Evolutionary conservation across 139 green algal species (phyloP).

Genomic region (Chlorella vulgaris): DNA sequence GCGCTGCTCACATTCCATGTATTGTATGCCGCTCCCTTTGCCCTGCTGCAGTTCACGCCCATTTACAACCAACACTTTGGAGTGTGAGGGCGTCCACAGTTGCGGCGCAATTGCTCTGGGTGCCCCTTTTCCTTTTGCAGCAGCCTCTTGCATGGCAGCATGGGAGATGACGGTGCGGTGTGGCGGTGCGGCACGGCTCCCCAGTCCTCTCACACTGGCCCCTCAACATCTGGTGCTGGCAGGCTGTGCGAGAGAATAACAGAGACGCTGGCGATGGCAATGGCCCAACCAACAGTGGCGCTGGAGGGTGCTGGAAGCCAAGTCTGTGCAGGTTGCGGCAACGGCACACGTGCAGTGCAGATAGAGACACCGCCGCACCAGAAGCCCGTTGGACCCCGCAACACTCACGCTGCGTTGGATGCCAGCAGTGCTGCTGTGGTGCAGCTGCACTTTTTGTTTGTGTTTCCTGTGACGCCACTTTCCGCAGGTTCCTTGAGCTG

Average conservation of each 20-base stretch:
- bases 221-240: constrained; percentile 3
- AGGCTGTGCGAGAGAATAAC: not conserved
- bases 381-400: too few species aligned
- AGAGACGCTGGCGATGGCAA: not conserved
- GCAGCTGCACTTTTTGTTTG: not conserved
- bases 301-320: not conserved
- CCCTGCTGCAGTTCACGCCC: constrained; percentile 29
- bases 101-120: not conserved
- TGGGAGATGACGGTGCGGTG: too few species aligned
- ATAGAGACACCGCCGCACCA: not conserved
- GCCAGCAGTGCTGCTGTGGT: not conserved
- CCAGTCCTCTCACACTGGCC: not conserved
- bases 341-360: constrained; percentile 10
- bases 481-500: not conserved
- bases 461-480: not conserved
- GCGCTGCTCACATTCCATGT: too few species aligned
- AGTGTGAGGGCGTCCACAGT: not conserved
- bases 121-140: not conserved
- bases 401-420: not conserved
- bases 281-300: not conserved
- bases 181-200: not conserved
- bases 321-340: not conserved
- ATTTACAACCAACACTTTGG: constrained; percentile 46
- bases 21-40: too few species aligned
- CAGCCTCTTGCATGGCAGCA: not conserved